A percentile compares a stretch with the other conserved stretches of the same genome.
Conservation (phyloP, 805 yeast species). For the Myxozyma neotropica region DNA sequence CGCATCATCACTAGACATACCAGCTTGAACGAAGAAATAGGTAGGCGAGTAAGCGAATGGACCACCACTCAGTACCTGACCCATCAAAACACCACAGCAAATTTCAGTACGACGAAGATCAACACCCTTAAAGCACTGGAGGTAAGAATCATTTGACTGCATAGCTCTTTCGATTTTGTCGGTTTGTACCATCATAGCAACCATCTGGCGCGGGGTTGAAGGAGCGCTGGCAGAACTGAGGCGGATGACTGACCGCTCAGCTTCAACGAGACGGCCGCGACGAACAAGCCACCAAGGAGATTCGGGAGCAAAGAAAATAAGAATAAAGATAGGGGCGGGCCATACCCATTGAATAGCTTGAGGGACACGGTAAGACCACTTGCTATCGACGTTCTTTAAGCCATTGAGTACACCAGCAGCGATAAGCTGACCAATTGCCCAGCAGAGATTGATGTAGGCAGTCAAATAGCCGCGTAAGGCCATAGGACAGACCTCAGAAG, state of each 20-base stretch:
- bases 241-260: slow-evolving; percentile 1
- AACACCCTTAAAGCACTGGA: slow-evolving; percentile 15
- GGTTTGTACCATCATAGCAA: slow-evolving; percentile 22
- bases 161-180: background rate
- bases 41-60: slow-evolving; percentile 42
- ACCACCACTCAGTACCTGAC: slow-evolving; percentile 32
- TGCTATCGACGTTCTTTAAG: slow-evolving; percentile 31
- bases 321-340: slow-evolving; percentile 53
- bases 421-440: slow-evolving; percentile 58
- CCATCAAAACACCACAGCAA: slow-evolving; percentile 42
- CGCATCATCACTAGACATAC: slow-evolving; percentile 17
- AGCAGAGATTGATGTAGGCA: slow-evolving; percentile 55
- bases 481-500: slow-evolving; percentile 60
- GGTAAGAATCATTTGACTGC: background rate
- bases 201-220: background rate
- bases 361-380: slow-evolving; percentile 55
- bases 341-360: slow-evolving; percentile 64
- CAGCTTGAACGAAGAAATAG: slow-evolving; percentile 51
- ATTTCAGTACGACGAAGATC: slow-evolving; percentile 33
- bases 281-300: slow-evolving; percentile 31
- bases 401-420: slow-evolving; percentile 53
- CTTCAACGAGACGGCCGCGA: slow-evolving; percentile 3
- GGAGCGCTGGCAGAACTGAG: background rate
- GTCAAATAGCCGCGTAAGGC: slow-evolving; percentile 55
- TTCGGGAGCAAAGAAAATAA: slow-evolving; percentile 48